Evolutionary conservation across 1,284 basidiomycete genomes (phyloP), one percentile per base, ranked within the genome.

Genomic region (Acaromyces ingoldii): DNA sequence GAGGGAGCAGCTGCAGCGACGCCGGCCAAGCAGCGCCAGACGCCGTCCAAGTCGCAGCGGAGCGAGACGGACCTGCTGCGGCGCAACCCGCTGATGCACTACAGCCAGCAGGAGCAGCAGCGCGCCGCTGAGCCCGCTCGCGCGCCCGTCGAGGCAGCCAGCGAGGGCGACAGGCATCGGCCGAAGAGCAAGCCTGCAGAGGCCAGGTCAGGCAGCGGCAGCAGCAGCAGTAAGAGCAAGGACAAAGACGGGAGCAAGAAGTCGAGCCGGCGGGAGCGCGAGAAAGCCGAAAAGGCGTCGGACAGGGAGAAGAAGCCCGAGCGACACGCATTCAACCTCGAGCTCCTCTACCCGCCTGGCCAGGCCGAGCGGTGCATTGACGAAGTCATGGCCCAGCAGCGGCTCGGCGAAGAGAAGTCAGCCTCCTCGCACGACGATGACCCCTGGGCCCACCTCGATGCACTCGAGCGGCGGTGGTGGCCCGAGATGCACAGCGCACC

Each of bases 1-100:
- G 67, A 79, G 42, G 79, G 77, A 11, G 78, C 79, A 4, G 67
- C 63, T 13, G 71, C 64, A n/a, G n/a, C n/a, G n/a, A n/a, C n/a
- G n/a, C n/a, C 30, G 36, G 55, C 11, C 47, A 49, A 4, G 17
- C 57, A 4, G 43, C 52, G 5, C n/a, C n/a, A n/a, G n/a, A n/a
- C n/a, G n/a, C n/a, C n/a, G n/a, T n/a, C n/a, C n/a, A n/a, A n/a
- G n/a, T n/a, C n/a, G n/a, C 39, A 49, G 48, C 22, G 54, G 44
- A 54, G 34, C 21, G 70, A 72, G 48, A 61, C 63, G 26, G 68
- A 74, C 26, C 51, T 64, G 34, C 31, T 74, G 36, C 62, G 66
- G 25, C 56, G 52, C 49, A 63, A 69, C 17, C 71, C 71, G 0
- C 68, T 74, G 29, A 51, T 64, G 9, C 60, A 67, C 50, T 74